phyloP scores from a whole-genome alignment of 1,139 yeast species.

The Geotrichum phurueaensis region DNA sequence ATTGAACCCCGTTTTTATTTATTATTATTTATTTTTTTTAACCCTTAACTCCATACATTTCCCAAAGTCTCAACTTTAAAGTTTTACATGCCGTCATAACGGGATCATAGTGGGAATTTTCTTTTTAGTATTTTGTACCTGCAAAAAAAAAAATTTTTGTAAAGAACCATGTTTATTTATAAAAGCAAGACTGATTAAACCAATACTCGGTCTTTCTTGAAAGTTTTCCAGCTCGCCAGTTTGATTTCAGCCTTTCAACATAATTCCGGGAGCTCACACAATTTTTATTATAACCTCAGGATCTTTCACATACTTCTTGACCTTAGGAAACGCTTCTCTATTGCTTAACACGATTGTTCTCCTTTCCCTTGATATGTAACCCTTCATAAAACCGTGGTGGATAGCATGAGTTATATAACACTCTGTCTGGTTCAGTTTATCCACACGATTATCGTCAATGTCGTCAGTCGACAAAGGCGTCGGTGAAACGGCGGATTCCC shows the following conservation, averaged over 20 bases:
- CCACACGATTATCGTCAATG: slow-evolving; percentile 19
- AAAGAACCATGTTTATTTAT: not conserved
- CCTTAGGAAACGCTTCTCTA: slow-evolving; percentile 17
- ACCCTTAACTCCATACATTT: not conserved
- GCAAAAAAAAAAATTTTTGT: not conserved
- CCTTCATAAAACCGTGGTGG: slow-evolving; percentile 58
- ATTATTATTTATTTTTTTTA: too few relatives aligned
- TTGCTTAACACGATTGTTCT: slow-evolving; percentile 72
- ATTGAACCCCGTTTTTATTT: too few relatives aligned
- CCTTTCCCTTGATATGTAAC: slow-evolving; percentile 74
- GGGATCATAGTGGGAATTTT: not conserved
- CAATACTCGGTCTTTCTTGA: not conserved
- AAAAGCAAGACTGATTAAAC: not conserved
- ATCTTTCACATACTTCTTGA: slow-evolving; percentile 19
- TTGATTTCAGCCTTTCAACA: not conserved
- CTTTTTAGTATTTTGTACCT: not conserved
- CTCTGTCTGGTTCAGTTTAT: slow-evolving; percentile 52
- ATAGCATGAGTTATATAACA: slow-evolving; percentile 67
- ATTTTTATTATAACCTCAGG: not conserved
- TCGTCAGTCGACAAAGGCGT: not conserved
- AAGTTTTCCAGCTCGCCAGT: not conserved
- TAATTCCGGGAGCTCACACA: not conserved
- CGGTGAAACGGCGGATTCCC: not conserved
- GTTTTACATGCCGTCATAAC: not conserved
- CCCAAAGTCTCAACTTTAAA: not conserved